A percentile compares a stretch with the other conserved stretches of the same genome.
Evolutionary conservation across 129 eudicot species (phyloP).

Genomic region (Tanacetum coccineum): DNA sequence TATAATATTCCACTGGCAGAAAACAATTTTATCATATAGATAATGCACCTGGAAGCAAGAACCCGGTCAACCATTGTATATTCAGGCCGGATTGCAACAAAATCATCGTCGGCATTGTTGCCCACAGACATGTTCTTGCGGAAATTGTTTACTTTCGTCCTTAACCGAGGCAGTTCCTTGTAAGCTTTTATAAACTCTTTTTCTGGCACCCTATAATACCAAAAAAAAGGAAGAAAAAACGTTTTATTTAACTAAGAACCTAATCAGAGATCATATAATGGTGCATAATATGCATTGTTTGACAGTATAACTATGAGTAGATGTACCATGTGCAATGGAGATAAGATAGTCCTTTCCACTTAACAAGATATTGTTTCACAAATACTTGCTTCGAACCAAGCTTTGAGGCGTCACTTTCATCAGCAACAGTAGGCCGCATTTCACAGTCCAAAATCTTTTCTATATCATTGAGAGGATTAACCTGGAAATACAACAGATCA

Average conservation of each 20-base stretch:
- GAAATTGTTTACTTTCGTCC: constrained; percentile 84
- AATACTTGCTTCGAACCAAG: constrained; percentile 76
- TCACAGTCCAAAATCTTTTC: constrained; percentile 94
- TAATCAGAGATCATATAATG: neutral
- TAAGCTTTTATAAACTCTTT: constrained; percentile 81
- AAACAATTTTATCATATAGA: constrained; percentile 1
- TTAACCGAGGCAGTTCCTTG: constrained; percentile 81
- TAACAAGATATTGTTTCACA: constrained; percentile 91
- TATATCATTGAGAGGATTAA: constrained; percentile 77
- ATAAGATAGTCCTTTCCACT: constrained; percentile 96
- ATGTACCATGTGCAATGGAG: constrained; percentile 94
- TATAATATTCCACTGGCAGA: neutral
- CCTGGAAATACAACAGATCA: constrained; percentile 41
- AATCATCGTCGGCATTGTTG: constrained; percentile 72
- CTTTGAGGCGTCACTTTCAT: constrained; percentile 68
- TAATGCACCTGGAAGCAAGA: constrained; percentile 76
- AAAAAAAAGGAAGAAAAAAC: neutral
- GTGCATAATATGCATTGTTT: neutral
- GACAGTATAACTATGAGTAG: neutral
- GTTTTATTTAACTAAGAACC: no score
- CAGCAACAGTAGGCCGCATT: constrained; percentile 79
- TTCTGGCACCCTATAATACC: constrained; percentile 73
- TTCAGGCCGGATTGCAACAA: constrained; percentile 80
- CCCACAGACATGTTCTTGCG: constrained; percentile 57
- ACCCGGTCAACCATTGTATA: constrained; percentile 96